Evolutionary conservation across 176 grass and related monocot genomes (phyloP).

Genomic region (Musa troglodytarum): DNA sequence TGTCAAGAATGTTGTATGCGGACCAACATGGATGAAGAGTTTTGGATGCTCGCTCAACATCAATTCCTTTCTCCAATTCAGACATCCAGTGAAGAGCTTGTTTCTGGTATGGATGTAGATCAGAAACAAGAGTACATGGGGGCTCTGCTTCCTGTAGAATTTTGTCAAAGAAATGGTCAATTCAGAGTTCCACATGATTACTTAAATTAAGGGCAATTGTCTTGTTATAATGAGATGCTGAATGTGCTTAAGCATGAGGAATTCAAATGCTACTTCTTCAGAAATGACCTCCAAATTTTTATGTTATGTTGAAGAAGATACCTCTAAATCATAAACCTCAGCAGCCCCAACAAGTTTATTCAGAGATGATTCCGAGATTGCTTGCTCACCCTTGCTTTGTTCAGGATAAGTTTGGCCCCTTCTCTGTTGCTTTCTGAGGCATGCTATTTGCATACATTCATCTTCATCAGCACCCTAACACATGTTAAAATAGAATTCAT

Average conservation of each 20-base stretch:
- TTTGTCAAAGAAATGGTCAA: neutral
- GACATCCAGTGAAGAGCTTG: constrained; percentile 94
- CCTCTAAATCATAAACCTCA: constrained; percentile 60
- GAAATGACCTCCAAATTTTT: neutral
- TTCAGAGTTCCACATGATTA: neutral
- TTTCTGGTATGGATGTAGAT: constrained; percentile 80
- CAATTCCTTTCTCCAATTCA: constrained; percentile 60
- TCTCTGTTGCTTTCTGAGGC: constrained; percentile 20
- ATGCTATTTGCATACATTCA: constrained; percentile 24
- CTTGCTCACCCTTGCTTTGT: constrained; percentile 59
- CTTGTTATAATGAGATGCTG: neutral
- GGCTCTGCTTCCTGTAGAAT: constrained; percentile 61
- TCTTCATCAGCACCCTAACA: constrained; percentile 45
- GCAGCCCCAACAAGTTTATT: constrained; percentile 81
- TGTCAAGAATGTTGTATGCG: constrained; percentile 63
- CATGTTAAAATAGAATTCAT: constrained; percentile 6
- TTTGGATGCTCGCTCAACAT: constrained; percentile 36
- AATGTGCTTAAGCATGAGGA: neutral
- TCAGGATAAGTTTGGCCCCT: constrained; percentile 46
- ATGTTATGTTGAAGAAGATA: constrained; percentile 17
- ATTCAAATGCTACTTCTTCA: neutral
- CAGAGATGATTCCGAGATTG: constrained; percentile 72
- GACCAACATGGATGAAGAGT: constrained; percentile 79
- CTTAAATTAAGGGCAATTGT: neutral
- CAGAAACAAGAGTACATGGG: constrained; percentile 50